These are phyloP conservation scores for Exidia glandulosa DNA, from an alignment of 768 basidiomycete genomes.

Conservation along the genomic window DNA sequence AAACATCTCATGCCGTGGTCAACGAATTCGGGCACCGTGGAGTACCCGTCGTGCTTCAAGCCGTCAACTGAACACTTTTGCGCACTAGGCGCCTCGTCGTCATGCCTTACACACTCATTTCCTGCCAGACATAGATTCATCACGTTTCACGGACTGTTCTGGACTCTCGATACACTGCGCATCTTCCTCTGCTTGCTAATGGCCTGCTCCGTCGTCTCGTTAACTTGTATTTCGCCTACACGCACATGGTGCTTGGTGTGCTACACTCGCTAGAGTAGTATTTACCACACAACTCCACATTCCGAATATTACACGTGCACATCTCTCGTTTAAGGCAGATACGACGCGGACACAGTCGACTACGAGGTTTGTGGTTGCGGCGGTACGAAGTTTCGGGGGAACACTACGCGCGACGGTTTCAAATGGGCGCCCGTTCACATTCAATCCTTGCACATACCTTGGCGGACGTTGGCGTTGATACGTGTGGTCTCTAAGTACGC, in stretches of 20 bases:
- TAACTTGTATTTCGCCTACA: no score
- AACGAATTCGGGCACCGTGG: neutral
- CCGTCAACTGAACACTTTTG: neutral
- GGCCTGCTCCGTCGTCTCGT: no score
- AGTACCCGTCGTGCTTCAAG: neutral
- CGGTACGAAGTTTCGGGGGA: neutral
- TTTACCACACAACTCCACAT: no score
- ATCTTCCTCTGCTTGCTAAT: no score
- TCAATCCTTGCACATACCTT: constrained; percentile 19
- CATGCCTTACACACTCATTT: neutral
- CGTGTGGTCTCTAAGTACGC: constrained; percentile 54
- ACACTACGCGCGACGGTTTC: neutral
- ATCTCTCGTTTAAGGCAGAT: neutral
- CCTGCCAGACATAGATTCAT: no score
- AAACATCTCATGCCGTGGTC: neutral
- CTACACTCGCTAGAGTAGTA: no score
- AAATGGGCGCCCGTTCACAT: neutral
- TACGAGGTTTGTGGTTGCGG: neutral
- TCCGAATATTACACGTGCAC: neutral
- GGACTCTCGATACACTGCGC: no score
- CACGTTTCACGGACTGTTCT: no score
- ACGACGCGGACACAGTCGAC: neutral
- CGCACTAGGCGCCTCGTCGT: neutral
- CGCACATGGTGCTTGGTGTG: no score
- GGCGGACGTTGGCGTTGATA: constrained; percentile 88